Conservation (phyloP, 1,284 basidiomycete species). For the Ustilago bromivora region DNA sequence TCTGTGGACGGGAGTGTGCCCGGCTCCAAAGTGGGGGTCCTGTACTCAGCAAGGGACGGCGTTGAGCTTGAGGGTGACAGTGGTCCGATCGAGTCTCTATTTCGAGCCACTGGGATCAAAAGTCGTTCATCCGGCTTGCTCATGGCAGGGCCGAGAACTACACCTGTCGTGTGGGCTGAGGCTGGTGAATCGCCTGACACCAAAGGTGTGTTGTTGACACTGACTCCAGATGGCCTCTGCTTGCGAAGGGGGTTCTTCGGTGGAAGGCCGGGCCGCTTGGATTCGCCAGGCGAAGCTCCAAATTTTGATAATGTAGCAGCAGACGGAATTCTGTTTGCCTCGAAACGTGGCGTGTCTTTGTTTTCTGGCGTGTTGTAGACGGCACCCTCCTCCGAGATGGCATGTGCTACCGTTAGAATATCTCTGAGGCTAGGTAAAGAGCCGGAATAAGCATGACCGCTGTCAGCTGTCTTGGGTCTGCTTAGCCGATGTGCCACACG, state of each 20-base stretch:
- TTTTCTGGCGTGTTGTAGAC: constrained; percentile 38
- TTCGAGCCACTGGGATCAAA: background rate
- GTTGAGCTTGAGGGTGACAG: constrained; percentile 25
- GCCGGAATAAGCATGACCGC: constrained; percentile 25
- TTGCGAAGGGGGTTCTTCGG: constrained; percentile 52
- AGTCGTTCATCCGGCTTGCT: constrained; percentile 1
- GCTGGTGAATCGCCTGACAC: constrained; percentile 29
- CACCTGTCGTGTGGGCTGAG: constrained; percentile 19
- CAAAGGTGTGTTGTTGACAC: constrained; percentile 22
- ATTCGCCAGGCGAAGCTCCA: constrained; percentile 11
- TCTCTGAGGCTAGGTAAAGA: constrained; percentile 42
- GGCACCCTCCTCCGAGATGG: constrained; percentile 41
- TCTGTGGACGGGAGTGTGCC: constrained; percentile 16
- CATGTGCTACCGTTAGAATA: constrained; percentile 32
- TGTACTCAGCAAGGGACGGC: constrained; percentile 25
- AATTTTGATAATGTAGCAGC: background rate
- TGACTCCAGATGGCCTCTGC: constrained; percentile 33
- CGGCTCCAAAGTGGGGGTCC: constrained; percentile 18
- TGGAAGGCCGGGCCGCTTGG: constrained; percentile 36
- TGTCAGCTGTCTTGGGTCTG: constrained; percentile 38
- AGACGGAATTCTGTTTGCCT: background rate
- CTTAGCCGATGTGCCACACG: constrained; percentile 14
- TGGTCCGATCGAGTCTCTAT: constrained; percentile 10
- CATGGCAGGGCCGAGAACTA: constrained; percentile 24
- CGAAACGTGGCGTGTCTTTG: constrained; percentile 17